Evolutionary conservation across 2,329 filamentous ascomycete genomes (phyloP).

Genomic region (Ophiocordyceps polyrhachis-furcata): DNA sequence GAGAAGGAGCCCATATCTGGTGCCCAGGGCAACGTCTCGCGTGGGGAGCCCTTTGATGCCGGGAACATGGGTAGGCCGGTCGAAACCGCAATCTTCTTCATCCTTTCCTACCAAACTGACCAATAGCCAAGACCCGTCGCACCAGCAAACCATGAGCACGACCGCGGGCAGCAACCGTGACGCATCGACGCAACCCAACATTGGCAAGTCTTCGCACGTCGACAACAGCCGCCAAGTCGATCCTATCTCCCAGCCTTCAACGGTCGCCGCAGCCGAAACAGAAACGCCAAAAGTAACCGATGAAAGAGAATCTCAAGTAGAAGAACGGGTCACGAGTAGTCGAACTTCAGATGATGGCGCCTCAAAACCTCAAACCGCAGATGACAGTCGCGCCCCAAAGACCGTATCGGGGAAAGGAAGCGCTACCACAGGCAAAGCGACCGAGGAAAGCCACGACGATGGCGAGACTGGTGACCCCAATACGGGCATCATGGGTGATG

Average conservation of each 20-base stretch:
- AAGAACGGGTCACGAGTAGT: too few species aligned
- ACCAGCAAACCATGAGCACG: conserved; percentile 1
- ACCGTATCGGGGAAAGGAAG: not conserved
- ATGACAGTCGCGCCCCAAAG: not conserved
- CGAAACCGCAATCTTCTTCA: too few species aligned
- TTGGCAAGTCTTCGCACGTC: not conserved
- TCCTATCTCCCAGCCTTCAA: not conserved
- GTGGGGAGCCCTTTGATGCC: conserved; percentile 57
- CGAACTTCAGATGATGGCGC: not conserved
- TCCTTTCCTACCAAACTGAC: not conserved
- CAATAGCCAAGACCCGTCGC: not conserved
- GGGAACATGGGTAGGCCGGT: conserved; percentile 45
- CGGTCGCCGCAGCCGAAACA: not conserved
- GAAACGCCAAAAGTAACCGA: not conserved
- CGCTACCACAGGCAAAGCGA: not conserved
- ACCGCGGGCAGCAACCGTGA: not conserved
- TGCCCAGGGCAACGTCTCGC: conserved; percentile 43
- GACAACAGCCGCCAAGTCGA: not conserved
- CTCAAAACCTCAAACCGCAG: not conserved
- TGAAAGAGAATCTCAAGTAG: not conserved
- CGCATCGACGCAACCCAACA: not conserved
- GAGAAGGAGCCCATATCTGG: conserved; percentile 53
- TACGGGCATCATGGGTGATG: conserved; percentile 11
- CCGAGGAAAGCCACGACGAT: conserved; percentile 1
- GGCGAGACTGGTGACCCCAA: conserved; percentile 11